Conservation (phyloP, 352 stramenopile species). For the Phytophthora syringae region DNA sequence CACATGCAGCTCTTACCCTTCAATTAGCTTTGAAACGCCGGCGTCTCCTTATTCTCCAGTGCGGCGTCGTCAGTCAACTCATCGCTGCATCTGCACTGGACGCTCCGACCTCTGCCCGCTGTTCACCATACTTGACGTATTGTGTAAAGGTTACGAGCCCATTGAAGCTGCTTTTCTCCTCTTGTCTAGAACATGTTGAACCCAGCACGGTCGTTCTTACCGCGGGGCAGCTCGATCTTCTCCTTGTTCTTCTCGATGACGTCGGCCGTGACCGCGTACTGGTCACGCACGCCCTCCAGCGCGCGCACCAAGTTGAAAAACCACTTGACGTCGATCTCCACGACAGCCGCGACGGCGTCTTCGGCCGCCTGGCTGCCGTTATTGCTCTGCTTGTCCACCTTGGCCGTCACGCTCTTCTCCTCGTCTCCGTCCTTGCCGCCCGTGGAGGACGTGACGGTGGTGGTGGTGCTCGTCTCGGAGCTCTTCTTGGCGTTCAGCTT, state of each 20-base stretch:
- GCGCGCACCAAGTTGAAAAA: conserved; percentile 76
- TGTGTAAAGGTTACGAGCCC: not conserved
- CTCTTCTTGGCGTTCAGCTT: conserved; percentile 75
- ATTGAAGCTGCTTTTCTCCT: conserved; percentile 1
- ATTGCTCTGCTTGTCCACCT: conserved; percentile 64
- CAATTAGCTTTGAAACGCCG: conserved; percentile 18
- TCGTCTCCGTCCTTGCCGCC: conserved; percentile 77
- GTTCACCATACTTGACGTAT: not conserved
- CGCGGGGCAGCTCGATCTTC: conserved; percentile 81
- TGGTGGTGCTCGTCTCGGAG: conserved; percentile 65
- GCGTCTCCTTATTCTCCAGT: conserved; percentile 15
- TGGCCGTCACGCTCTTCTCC: conserved; percentile 69
- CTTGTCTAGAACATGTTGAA: conserved; percentile 83
- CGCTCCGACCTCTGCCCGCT: too few relatives aligned
- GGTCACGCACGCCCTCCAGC: conserved; percentile 77
- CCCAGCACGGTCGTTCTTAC: conserved; percentile 64
- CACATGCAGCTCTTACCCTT: conserved; percentile 11
- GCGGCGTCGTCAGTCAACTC: conserved; percentile 1
- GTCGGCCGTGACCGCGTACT: conserved; percentile 78
- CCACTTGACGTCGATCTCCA: conserved; percentile 87
- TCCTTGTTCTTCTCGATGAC: conserved; percentile 81
- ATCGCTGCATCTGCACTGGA: not conserved
- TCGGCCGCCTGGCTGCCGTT: conserved; percentile 39
- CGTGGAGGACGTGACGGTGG: conserved; percentile 58
- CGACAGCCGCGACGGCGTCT: conserved; percentile 70